A percentile compares a stretch with the other conserved stretches of the same genome.
Evolutionary conservation across 2,329 filamentous ascomycete species (phyloP).

Genomic region (Claviceps lovelessii): DNA sequence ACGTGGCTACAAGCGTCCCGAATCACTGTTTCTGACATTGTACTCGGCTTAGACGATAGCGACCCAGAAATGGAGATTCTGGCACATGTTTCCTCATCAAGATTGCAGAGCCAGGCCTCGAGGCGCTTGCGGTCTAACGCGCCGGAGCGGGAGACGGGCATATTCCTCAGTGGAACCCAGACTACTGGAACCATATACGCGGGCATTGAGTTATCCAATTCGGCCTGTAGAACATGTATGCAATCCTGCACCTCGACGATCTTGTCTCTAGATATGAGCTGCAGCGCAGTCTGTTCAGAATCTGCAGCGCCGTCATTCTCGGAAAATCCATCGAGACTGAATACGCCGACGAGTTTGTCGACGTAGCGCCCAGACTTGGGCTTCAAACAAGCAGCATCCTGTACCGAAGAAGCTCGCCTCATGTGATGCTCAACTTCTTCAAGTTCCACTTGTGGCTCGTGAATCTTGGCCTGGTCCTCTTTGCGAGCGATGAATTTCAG

Average conservation of each 20-base stretch:
- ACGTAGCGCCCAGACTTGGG: constrained; percentile 1
- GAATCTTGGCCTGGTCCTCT: constrained; percentile 41
- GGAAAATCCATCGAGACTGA: not conserved
- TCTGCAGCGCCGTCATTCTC: not conserved
- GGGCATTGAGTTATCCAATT: not conserved
- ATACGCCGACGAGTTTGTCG: constrained; percentile 5
- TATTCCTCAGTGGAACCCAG: not conserved
- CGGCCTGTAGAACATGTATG: not conserved
- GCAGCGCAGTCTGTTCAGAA: not conserved
- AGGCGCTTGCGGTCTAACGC: not conserved
- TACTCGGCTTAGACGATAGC: not conserved
- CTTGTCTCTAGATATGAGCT: not conserved
- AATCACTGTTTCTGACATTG: constrained; percentile 1
- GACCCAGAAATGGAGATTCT: not conserved
- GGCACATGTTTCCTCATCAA: not conserved
- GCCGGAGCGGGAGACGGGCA: not conserved
- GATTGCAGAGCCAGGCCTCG: not conserved
- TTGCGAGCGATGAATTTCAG: constrained; percentile 33
- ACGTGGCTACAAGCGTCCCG: constrained; percentile 3
- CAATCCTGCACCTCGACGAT: not conserved
- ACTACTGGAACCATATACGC: not conserved
- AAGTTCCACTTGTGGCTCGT: constrained; percentile 38
- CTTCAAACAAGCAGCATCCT: not conserved
- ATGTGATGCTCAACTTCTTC: constrained; percentile 10
- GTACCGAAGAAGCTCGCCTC: not conserved